Conservation (phyloP, 768 basidiomycete genomes). For the Lactifluus echinatus region DNA sequence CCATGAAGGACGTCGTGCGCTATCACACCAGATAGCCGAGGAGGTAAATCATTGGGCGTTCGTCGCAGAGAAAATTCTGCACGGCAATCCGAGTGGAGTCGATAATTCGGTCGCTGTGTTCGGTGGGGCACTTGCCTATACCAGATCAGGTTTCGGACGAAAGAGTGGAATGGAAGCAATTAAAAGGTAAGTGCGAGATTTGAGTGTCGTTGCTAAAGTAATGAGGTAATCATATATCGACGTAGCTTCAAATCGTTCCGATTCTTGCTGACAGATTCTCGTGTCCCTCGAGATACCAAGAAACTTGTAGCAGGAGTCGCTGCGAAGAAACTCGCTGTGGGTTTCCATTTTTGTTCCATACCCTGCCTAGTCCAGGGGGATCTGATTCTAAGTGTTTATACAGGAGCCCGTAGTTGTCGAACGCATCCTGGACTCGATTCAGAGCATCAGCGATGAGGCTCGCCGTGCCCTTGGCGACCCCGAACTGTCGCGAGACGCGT, state of each 20-base stretch:
- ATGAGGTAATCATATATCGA: constrained; percentile 10
- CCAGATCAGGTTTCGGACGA: constrained; percentile 66
- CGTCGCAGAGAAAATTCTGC: constrained; percentile 89
- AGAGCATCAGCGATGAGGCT: constrained; percentile 79
- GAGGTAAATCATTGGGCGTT: constrained; percentile 91
- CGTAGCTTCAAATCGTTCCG: constrained; percentile 80
- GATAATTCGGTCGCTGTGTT: constrained; percentile 92
- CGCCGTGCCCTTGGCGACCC: constrained; percentile 63
- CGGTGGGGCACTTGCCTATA: constrained; percentile 89
- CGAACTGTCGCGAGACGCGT: constrained; percentile 52
- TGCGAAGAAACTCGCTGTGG: constrained; percentile 53
- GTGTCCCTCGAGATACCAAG: constrained; percentile 90
- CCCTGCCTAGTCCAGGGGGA: neutral
- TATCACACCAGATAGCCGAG: constrained; percentile 58
- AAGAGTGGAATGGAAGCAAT: constrained; percentile 79
- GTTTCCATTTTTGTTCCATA: constrained; percentile 19
- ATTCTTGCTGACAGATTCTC: constrained; percentile 89
- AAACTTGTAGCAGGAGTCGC: constrained; percentile 86
- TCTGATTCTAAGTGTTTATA: neutral
- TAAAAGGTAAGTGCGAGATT: constrained; percentile 49
- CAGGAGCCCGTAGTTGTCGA: constrained; percentile 84
- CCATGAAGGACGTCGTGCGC: constrained; percentile 55
- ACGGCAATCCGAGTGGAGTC: constrained; percentile 95
- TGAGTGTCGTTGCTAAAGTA: neutral
- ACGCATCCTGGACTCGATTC: constrained; percentile 70